Conservation (phyloP, 2,329 filamentous ascomycete genomes). For the Leptosphaerulina australis region DNA sequence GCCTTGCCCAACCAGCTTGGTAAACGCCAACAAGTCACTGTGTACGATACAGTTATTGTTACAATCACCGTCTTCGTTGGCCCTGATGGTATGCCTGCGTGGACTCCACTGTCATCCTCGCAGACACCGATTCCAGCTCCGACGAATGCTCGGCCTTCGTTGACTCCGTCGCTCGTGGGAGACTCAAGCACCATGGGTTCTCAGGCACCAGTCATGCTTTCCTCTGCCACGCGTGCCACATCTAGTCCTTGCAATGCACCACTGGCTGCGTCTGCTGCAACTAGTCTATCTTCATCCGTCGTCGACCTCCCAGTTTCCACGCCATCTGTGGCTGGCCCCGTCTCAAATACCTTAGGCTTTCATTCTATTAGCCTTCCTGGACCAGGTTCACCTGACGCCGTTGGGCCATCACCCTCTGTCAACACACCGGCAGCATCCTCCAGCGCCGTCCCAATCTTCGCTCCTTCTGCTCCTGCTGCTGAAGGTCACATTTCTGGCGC, state of each 20-base stretch:
- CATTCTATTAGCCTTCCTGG: not conserved
- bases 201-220: not conserved
- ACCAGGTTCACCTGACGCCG: not conserved
- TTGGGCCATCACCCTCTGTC: no score
- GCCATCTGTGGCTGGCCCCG: not conserved
- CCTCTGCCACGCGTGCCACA: not conserved
- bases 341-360: not conserved
- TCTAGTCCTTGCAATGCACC: no score
- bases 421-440: not conserved
- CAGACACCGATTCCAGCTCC: slow-evolving; percentile 8
- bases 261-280: not conserved
- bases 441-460: not conserved
- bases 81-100: slow-evolving; percentile 18
- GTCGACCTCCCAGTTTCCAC: not conserved
- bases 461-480: slow-evolving; percentile 1
- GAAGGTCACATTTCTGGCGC: slow-evolving; percentile 28
- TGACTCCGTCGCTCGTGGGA: slow-evolving; percentile 2
- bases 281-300: not conserved
- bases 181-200: not conserved
- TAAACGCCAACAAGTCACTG: slow-evolving; percentile 32
- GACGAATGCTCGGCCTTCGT: slow-evolving; percentile 1
- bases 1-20: slow-evolving; percentile 31
- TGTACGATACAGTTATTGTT: slow-evolving; percentile 27
- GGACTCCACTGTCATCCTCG: slow-evolving; percentile 11
- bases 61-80: slow-evolving; percentile 27